These are phyloP conservation scores for Cryptococcus floricola DNA, from an alignment of 1,284 basidiomycete genomes.

Conservation along the genomic window DNA sequence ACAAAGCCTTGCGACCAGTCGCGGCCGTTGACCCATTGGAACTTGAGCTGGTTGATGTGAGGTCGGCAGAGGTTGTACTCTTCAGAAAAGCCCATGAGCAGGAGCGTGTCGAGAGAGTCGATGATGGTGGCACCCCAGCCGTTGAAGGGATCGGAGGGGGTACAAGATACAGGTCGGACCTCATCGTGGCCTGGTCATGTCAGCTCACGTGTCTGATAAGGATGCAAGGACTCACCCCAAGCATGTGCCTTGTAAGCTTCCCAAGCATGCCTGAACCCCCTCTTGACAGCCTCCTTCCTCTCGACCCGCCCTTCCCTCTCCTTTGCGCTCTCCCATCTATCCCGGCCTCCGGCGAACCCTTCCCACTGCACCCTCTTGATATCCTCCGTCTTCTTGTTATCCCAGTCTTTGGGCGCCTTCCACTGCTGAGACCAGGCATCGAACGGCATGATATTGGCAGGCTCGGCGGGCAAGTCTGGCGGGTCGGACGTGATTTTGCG, in stretches of 20 bases:
- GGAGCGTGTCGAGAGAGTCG: slow-evolving; percentile 82
- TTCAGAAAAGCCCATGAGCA: slow-evolving; percentile 75
- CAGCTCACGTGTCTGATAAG: background rate
- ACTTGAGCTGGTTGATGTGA: slow-evolving; percentile 65
- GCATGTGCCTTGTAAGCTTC: slow-evolving; percentile 48
- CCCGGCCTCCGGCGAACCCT: slow-evolving; percentile 21
- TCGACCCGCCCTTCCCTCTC: slow-evolving; percentile 26
- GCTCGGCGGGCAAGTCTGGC: slow-evolving; percentile 5
- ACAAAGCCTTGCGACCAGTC: slow-evolving; percentile 58
- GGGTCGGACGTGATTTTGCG: slow-evolving; percentile 29
- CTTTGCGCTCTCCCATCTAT: slow-evolving; percentile 25
- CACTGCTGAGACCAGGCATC: slow-evolving; percentile 31
- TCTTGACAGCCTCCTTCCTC: slow-evolving; percentile 44
- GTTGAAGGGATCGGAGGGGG: slow-evolving; percentile 43
- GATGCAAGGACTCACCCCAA: slow-evolving; percentile 42
- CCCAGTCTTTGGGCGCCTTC: slow-evolving; percentile 35
- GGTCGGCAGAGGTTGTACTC: slow-evolving; percentile 71
- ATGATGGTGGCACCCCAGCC: slow-evolving; percentile 81
- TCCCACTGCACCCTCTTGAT: slow-evolving; percentile 29
- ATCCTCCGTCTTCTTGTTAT: slow-evolving; percentile 10
- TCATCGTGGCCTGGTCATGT: slow-evolving; percentile 44
- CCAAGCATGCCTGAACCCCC: slow-evolving; percentile 49
- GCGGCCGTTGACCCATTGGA: slow-evolving; percentile 53
- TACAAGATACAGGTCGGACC: slow-evolving; percentile 36
- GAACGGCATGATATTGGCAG: slow-evolving; percentile 4